Evolutionary conservation across 2,329 filamentous ascomycete species (phyloP).

Genomic region (Fusarium coicis): DNA sequence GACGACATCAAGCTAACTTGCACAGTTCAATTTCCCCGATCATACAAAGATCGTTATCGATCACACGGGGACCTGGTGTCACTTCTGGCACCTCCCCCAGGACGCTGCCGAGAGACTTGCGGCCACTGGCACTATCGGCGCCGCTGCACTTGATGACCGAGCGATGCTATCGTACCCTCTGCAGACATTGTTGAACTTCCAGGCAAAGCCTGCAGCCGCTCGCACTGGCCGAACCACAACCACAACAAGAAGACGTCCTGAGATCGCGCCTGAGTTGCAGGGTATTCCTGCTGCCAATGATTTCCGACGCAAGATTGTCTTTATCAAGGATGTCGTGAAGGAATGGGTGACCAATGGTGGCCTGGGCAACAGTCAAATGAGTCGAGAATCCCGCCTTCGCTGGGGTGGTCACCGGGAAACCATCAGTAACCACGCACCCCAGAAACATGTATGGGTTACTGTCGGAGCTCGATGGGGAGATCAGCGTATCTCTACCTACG

Average conservation of each 20-base stretch:
- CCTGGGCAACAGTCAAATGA: conserved; percentile 73
- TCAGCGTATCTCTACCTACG: conserved; percentile 62
- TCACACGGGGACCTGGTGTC: conserved; percentile 77
- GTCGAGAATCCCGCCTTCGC: conserved; percentile 62
- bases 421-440: conserved; percentile 59
- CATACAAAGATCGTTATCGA: conserved; percentile 88
- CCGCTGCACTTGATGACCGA: conserved; percentile 76
- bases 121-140: conserved; percentile 72
- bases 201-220: conserved; percentile 56
- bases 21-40: conserved; percentile 87
- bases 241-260: conserved; percentile 64
- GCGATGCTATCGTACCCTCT: conserved; percentile 78
- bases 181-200: conserved; percentile 78
- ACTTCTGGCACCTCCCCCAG: conserved; percentile 80
- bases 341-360: conserved; percentile 79
- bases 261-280: conserved; percentile 70
- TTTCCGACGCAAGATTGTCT: conserved; percentile 78
- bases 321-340: conserved; percentile 73
- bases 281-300: conserved; percentile 77
- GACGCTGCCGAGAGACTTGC: conserved; percentile 75
- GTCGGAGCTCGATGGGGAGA: conserved; percentile 73
- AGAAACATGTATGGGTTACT: conserved; percentile 76
- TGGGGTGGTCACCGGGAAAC: conserved; percentile 70
- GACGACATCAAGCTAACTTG: conserved; percentile 36
- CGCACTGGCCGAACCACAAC: conserved; percentile 57